phyloP scores from a whole-genome alignment of 306 rosid genomes.

The Dryas octopetala region DNA sequence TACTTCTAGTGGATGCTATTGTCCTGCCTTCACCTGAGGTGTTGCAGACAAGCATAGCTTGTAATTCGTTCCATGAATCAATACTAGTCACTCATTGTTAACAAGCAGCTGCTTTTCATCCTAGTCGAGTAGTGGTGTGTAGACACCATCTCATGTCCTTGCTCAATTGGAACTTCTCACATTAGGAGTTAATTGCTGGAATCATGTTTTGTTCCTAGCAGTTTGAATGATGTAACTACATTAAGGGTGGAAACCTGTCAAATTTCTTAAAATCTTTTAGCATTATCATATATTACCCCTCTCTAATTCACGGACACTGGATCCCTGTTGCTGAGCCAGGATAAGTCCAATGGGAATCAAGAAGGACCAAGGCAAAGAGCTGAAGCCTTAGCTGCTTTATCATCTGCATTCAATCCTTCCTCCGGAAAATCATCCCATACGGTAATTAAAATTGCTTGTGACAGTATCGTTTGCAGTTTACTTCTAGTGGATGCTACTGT shows the following conservation, averaged over 20 bases:
- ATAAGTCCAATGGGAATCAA: conserved; percentile 50
- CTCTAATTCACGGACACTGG: conserved; percentile 9
- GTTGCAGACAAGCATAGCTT: conserved; percentile 11
- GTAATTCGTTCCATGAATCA: background rate
- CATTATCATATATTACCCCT: background rate
- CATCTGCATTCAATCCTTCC: conserved; percentile 59
- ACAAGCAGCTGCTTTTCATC: background rate
- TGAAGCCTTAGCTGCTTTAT: conserved; percentile 60
- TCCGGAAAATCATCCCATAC: conserved; percentile 38
- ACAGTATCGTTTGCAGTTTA: background rate
- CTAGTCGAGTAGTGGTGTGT: background rate
- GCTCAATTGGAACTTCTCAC: background rate
- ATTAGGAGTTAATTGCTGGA: background rate
- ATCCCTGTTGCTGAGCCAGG: conserved; percentile 36
- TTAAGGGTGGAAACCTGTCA: background rate
- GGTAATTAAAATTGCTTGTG: conserved; percentile 36
- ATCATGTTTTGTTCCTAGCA: background rate
- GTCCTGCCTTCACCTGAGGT: background rate
- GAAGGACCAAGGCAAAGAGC: conserved; percentile 68
- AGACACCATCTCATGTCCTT: background rate
- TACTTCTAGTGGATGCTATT: background rate
- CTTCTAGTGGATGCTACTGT: background rate
- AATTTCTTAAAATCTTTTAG: too few relatives aligned
- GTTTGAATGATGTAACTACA: conserved; percentile 1
- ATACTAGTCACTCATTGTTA: conserved; percentile 1